Percentiles rank a stretch among this genome's conserved stretches.
These are phyloP conservation scores for Phytophthora podocarpi DNA, from an alignment of 352 stramenopile species.

Conservation along the genomic window DNA sequence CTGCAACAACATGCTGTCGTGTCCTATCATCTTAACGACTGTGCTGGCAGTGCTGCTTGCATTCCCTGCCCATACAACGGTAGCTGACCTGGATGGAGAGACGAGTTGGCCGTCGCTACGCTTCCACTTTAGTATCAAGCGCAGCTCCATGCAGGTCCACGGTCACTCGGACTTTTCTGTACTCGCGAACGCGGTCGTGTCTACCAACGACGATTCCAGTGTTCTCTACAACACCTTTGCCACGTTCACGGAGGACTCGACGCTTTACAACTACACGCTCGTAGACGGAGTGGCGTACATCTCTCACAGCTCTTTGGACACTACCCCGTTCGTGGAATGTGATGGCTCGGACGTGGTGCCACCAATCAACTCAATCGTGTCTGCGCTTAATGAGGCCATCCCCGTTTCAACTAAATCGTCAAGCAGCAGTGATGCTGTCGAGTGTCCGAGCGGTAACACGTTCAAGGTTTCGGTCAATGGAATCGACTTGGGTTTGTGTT, in stretches of 20 bases:
- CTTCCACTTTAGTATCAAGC: conserved; percentile 45
- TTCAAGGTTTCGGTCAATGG: conserved; percentile 34
- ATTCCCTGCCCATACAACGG: neutral
- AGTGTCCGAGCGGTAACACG: conserved; percentile 22
- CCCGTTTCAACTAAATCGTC: conserved; percentile 14
- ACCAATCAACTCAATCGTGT: conserved; percentile 31
- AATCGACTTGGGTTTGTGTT: conserved; percentile 33
- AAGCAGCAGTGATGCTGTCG: conserved; percentile 4
- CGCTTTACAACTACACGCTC: conserved; percentile 31
- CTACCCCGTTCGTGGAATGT: conserved; percentile 7
- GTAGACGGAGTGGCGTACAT: conserved; percentile 30
- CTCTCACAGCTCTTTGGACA: conserved; percentile 6
- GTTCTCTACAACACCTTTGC: conserved; percentile 37
- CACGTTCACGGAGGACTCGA: conserved; percentile 23
- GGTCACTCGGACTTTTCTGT: conserved; percentile 36
- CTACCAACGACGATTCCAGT: neutral
- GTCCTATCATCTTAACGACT: neutral
- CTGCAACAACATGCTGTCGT: neutral
- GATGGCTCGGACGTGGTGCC: conserved; percentile 15
- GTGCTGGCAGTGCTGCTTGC: neutral
- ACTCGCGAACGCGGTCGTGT: conserved; percentile 28
- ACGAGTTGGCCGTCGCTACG: conserved; percentile 20
- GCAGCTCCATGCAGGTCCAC: conserved; percentile 33
- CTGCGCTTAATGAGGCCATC: conserved; percentile 19
- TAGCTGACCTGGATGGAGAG: neutral